Evolutionary conservation across 2,329 filamentous ascomycete species (phyloP).

Genomic region (Cladosporium sp.): DNA sequence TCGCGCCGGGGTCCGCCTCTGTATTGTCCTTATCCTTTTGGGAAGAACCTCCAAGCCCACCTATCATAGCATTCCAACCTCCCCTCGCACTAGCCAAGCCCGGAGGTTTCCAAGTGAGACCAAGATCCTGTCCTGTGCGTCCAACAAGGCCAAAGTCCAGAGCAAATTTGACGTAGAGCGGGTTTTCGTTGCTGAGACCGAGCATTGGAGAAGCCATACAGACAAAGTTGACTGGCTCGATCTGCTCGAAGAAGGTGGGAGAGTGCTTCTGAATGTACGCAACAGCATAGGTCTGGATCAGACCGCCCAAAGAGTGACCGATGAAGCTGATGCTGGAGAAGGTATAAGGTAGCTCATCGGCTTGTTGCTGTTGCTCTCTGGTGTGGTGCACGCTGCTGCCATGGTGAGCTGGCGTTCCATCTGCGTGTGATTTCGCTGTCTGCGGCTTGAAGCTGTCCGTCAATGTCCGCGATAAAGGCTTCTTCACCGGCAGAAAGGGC

Average conservation of each 20-base stretch:
- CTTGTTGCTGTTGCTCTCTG: slow-evolving; percentile 39
- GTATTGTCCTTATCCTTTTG: slow-evolving; percentile 38
- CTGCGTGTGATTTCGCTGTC: slow-evolving; percentile 41
- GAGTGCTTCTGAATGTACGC: slow-evolving; percentile 97
- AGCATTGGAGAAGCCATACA: slow-evolving; percentile 82
- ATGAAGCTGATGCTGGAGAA: slow-evolving; percentile 96
- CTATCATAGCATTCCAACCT: slow-evolving; percentile 84
- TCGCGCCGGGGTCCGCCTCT: slow-evolving; percentile 70
- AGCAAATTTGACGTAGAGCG: slow-evolving; percentile 94
- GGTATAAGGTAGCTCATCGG: slow-evolving; percentile 61
- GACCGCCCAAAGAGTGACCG: slow-evolving; percentile 83
- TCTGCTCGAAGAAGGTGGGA: slow-evolving; percentile 80
- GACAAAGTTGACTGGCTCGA: slow-evolving; percentile 87
- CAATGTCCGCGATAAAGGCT: slow-evolving; percentile 46
- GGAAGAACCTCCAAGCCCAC: slow-evolving; percentile 61
- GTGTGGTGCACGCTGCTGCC: slow-evolving; percentile 57
- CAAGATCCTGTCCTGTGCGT: slow-evolving; percentile 91
- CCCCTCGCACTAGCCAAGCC: slow-evolving; percentile 75
- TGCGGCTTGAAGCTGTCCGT: slow-evolving; percentile 45
- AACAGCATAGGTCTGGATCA: slow-evolving; percentile 90
- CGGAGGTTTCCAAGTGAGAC: slow-evolving; percentile 88
- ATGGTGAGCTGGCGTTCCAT: slow-evolving; percentile 50
- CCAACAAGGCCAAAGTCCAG: slow-evolving; percentile 94
- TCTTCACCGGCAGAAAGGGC: slow-evolving; percentile 69
- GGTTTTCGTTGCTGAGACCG: slow-evolving; percentile 94